Evolutionary conservation across 306 rosid species (phyloP).

Genomic region (Cicer bijugum): DNA sequence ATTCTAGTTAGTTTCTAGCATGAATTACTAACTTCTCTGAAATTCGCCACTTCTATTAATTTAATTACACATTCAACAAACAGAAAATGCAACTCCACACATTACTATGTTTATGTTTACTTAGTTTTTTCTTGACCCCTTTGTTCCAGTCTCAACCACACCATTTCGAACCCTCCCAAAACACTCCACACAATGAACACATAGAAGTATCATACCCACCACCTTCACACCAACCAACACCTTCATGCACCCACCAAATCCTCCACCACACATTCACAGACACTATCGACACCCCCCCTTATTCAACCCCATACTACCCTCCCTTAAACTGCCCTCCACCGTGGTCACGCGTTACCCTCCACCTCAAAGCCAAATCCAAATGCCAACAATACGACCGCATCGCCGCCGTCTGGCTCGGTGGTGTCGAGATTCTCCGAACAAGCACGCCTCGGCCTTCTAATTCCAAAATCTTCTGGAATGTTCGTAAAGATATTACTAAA

Average conservation of each 20-base stretch:
- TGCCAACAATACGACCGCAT: conserved; percentile 88
- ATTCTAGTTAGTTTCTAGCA: too few species aligned
- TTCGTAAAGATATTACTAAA: conserved; percentile 72
- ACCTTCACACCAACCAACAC: conserved; percentile 47
- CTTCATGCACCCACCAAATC: conserved; percentile 61
- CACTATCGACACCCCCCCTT: conserved; percentile 72
- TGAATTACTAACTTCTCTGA: not conserved
- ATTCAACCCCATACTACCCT: conserved; percentile 62
- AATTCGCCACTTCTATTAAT: not conserved
- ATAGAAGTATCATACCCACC: conserved; percentile 67
- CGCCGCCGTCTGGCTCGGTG: conserved; percentile 78
- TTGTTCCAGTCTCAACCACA: conserved; percentile 51
- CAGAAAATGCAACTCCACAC: conserved; percentile 38
- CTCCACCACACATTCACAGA: conserved; percentile 70
- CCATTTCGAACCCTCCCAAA: conserved; percentile 42
- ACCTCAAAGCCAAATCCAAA: conserved; percentile 56
- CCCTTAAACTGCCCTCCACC: conserved; percentile 60
- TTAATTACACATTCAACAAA: not conserved
- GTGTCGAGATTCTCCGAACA: conserved; percentile 76
- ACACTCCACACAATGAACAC: conserved; percentile 44
- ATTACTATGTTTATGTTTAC: conserved; percentile 19
- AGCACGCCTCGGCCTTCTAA: conserved; percentile 76
- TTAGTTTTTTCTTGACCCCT: conserved; percentile 28
- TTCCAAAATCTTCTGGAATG: conserved; percentile 67
- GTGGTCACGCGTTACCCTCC: conserved; percentile 65